Base-by-base conservation (phyloP, 495 filamentous ascomycete genomes). In the Tuber calosporum region DNA sequence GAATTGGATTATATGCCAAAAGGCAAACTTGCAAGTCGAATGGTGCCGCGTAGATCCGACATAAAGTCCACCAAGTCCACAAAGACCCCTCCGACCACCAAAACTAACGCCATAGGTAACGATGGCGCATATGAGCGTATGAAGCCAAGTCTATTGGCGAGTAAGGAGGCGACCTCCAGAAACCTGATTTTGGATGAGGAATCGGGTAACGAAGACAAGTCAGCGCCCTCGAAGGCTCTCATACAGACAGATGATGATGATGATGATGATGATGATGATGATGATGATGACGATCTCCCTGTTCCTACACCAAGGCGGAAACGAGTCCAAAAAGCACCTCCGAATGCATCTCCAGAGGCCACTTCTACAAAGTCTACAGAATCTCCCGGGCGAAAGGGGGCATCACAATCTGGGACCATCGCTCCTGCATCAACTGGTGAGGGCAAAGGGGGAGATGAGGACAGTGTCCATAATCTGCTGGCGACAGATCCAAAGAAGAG, bases 21-120 rank as follows among this genome's bases (percentile, higher is more conserved):
- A 69, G 92, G 92, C 4, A 87, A 89, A 38, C 85, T 95, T 76
- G 92, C 92, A 71, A 85, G 89, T 22, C 85, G 90, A 37, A 89
- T 94, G 86, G 87, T 88, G 67, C 71, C 77, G 36, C n/a, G 53
- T 62, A 53, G 81, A 15, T 76, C 79, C 43, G 72, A 75, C 26
- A 69, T 73, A 77, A 58, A 72, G 43, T 26, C 34, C 73, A 36
- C 39, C 75, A 34, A 38, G 71, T n/a, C 53, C 53, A 30, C 53
- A 8, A 43, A 62, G 39, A 13, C 68, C 17, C 17, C 13, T 19
- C 11, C 9, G 11, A 30, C 53, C 11, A 30, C n/a, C n/a, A 2
- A 30, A 62, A 71, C 83, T 69, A 70, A 69, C 1, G 67, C 73
- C 11, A 70, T 62, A 0, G 20, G 45, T 9, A 30, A 17, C n/a